phyloP scores from a whole-genome alignment of 345 rosid species.

The Carallia brachiata region DNA sequence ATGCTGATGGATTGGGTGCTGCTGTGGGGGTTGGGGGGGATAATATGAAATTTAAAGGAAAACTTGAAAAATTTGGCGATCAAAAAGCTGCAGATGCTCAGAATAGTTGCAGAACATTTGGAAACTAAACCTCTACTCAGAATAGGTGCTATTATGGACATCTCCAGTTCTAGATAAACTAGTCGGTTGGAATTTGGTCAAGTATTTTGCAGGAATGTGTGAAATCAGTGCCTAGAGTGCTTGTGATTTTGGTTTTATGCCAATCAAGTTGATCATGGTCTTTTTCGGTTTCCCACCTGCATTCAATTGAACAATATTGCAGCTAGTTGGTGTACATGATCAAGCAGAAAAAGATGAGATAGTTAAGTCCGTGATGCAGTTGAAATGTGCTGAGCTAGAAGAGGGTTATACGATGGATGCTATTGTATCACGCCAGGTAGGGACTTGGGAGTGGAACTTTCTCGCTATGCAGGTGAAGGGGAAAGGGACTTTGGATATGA shows the following conservation, averaged over 20 bases:
- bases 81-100: too few species aligned
- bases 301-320: slow-evolving; percentile 25
- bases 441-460: slow-evolving; percentile 8
- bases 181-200: too few species aligned
- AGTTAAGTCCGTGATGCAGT: slow-evolving; percentile 70
- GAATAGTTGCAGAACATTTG: too few species aligned
- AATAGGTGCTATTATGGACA: too few species aligned
- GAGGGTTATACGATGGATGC: slow-evolving; percentile 88
- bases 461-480: not conserved
- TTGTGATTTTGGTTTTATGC: not conserved
- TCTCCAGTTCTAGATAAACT: too few species aligned
- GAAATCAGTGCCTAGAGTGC: not conserved
- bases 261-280: not conserved
- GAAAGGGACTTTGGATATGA: slow-evolving; percentile 1
- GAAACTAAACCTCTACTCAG: too few species aligned
- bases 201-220: not conserved
- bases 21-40: too few species aligned
- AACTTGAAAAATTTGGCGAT: too few species aligned
- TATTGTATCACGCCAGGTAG: slow-evolving; percentile 73
- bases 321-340: slow-evolving; percentile 74
- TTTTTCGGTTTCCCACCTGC: not conserved
- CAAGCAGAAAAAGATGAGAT: slow-evolving; percentile 93
- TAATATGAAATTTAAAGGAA: too few species aligned
- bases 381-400: slow-evolving; percentile 72
- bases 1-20: too few species aligned